Conservation (phyloP, 2,329 filamentous ascomycete species). For the Neonectria punicea region DNA sequence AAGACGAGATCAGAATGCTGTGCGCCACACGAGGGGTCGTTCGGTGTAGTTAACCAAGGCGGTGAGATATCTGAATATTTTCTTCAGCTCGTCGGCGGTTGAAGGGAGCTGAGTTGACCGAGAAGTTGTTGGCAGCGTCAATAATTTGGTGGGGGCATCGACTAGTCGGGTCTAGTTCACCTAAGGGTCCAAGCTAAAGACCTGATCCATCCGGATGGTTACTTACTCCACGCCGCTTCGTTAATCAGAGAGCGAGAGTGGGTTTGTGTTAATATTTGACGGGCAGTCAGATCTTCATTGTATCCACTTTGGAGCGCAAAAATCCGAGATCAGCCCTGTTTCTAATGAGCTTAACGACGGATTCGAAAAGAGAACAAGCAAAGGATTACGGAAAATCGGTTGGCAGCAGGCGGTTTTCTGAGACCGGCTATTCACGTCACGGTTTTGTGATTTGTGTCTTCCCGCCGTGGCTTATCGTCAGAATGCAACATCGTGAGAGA, state of each 20-base stretch:
- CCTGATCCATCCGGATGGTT: not conserved
- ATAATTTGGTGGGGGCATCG: not conserved
- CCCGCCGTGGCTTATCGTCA: not conserved
- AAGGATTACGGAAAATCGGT: not conserved
- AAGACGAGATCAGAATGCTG: not conserved
- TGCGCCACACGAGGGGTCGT: not conserved
- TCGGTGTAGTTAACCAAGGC: not conserved
- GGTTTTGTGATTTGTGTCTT: not conserved
- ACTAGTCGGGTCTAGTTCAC: not conserved
- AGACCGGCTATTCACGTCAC: not conserved
- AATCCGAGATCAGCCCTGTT: no score
- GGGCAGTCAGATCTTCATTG: not conserved
- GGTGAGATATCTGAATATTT: not conserved
- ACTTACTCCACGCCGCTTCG: no score
- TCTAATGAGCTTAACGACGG: not conserved
- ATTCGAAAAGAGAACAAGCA: not conserved
- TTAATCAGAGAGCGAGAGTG: not conserved
- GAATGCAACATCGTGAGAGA: not conserved
- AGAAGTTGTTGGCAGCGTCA: not conserved
- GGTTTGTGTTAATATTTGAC: not conserved
- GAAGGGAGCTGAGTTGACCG: not conserved
- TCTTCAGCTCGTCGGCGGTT: not conserved
- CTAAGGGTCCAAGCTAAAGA: not conserved
- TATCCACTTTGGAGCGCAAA: not conserved
- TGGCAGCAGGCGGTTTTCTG: not conserved